Percentiles rank a stretch among this genome's conserved stretches.
phyloP scores from a whole-genome alignment of 495 filamentous ascomycete species.

The Cairneyella variabilis region DNA sequence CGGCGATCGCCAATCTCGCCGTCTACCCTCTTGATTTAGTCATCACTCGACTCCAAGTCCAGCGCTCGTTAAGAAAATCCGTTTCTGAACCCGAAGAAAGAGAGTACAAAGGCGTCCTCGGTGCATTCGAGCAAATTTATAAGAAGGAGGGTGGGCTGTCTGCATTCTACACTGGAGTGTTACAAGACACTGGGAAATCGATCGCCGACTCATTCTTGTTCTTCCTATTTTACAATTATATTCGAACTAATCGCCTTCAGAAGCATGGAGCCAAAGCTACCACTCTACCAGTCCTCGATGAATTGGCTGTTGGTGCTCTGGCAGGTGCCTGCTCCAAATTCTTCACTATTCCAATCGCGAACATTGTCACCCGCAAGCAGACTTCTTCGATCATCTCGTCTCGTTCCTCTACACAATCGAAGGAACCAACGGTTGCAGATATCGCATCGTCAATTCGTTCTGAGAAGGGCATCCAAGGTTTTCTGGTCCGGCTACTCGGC shows the following conservation, averaged over 20 bases:
- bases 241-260: conserved; percentile 57
- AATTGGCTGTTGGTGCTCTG: conserved; percentile 70
- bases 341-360: conserved; percentile 78
- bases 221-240: conserved; percentile 74
- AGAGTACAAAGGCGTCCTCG: conserved; percentile 57
- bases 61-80: conserved; percentile 49
- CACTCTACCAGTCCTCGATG: conserved; percentile 62
- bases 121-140: conserved; percentile 73
- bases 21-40: conserved; percentile 86
- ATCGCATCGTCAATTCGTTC: conserved; percentile 60
- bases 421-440: conserved; percentile 42
- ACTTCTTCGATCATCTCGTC: conserved; percentile 50
- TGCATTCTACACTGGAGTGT: conserved; percentile 73
- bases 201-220: conserved; percentile 78
- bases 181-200: conserved; percentile 68
- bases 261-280: conserved; percentile 36
- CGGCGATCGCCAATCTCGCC: conserved; percentile 73
- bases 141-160: conserved; percentile 59
- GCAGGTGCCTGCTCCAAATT: conserved; percentile 76
- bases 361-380: conserved; percentile 80
- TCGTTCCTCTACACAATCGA: conserved; percentile 5
- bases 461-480: conserved; percentile 72
- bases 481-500: conserved; percentile 94
- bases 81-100: conserved; percentile 27
- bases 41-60: conserved; percentile 79